These are phyloP conservation scores for Oxytropis ochrocephala DNA, from an alignment of 306 rosid genomes.

Conservation along the genomic window DNA sequence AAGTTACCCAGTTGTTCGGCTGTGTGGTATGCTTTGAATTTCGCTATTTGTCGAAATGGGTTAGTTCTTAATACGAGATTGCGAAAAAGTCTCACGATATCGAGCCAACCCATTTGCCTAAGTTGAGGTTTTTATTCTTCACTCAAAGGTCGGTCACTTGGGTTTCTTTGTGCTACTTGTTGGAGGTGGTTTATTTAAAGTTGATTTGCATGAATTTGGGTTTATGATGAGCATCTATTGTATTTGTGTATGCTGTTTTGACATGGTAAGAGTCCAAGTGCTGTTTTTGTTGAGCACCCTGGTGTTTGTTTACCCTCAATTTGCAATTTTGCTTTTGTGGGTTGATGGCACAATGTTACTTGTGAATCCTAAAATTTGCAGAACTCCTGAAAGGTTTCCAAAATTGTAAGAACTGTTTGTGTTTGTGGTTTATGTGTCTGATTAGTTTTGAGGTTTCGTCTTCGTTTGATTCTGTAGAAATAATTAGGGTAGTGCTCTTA, in stretches of 20 bases:
- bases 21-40: constrained; percentile 3
- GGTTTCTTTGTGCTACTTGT: not conserved
- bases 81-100: not conserved
- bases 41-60: constrained; percentile 26
- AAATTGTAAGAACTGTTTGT: constrained; percentile 13
- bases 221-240: not conserved
- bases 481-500: no score
- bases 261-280: not conserved
- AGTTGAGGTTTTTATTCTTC: constrained; percentile 20
- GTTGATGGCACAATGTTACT: not conserved
- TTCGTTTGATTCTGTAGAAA: no score
- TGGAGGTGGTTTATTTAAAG: constrained; percentile 2
- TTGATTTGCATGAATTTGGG: not conserved
- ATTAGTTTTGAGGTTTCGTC: no score
- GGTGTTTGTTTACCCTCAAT: not conserved
- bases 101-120: constrained; percentile 18
- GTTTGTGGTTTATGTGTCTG: not conserved
- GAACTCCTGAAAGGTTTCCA: not conserved
- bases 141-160: constrained; percentile 16
- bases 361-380: not conserved
- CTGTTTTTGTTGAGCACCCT: not conserved
- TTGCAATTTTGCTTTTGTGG: not conserved
- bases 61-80: constrained; percentile 17
- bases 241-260: not conserved
- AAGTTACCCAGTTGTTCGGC: not conserved